Evolutionary conservation across 495 filamentous ascomycete genomes (phyloP).

Genomic region (Tuber melanosporum): DNA sequence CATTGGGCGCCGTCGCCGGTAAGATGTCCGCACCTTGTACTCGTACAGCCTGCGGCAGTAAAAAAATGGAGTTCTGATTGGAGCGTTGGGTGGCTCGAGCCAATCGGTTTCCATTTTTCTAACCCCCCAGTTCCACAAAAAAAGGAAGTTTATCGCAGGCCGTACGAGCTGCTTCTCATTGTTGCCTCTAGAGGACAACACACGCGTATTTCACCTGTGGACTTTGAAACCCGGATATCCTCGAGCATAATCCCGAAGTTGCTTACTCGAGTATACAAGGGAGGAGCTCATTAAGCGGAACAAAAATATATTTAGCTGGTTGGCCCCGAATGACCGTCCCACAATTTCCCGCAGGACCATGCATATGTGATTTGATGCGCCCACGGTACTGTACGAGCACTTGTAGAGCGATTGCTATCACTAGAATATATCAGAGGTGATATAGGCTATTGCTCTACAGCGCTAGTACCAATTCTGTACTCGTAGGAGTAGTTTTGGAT

Average conservation of each 20-base stretch:
- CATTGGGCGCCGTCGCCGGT: neutral
- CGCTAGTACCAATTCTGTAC: neutral
- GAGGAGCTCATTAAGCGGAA: neutral
- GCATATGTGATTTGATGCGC: neutral
- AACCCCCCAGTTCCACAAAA: too few species aligned
- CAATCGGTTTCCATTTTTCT: too few species aligned
- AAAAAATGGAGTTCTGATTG: too few species aligned
- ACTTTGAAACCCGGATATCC: slow-evolving; percentile 4
- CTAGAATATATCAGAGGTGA: neutral
- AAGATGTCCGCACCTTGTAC: neutral
- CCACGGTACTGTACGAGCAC: too few species aligned
- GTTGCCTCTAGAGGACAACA: neutral
- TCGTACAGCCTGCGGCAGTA: too few species aligned
- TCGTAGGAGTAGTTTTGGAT: neutral
- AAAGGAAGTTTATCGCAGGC: too few species aligned
- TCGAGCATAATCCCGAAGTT: neutral
- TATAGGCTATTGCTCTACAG: neutral
- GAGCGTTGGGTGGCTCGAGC: too few species aligned
- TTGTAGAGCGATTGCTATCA: neutral
- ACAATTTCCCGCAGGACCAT: neutral
- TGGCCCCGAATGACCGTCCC: neutral
- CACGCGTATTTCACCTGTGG: neutral
- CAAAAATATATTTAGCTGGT: neutral
- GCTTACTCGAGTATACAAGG: neutral
- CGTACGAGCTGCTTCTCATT: neutral